These are phyloP conservation scores for Neurospora sp. DNA, from an alignment of 2,329 filamentous ascomycete species.

Conservation along the genomic window DNA sequence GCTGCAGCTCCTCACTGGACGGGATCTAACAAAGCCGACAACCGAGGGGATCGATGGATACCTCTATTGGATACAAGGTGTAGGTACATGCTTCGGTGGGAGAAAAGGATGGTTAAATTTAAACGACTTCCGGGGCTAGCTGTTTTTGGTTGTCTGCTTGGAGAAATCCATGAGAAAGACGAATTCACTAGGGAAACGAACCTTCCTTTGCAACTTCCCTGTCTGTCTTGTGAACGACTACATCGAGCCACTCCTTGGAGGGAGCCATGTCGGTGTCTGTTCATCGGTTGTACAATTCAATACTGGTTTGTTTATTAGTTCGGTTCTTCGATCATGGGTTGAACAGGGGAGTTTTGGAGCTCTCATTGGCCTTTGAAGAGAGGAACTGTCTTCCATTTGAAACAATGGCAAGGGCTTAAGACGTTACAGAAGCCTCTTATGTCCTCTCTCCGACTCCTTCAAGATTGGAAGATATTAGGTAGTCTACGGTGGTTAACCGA, in stretches of 20 bases:
- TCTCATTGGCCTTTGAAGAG: too few species aligned
- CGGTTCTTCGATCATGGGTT: too few species aligned
- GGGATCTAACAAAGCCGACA: not conserved
- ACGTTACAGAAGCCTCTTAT: too few species aligned
- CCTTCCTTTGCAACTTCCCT: not conserved
- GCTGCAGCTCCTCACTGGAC: not conserved
- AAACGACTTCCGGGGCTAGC: not conserved
- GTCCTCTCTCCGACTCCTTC: too few species aligned
- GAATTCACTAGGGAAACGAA: not conserved
- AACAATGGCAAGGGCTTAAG: not conserved
- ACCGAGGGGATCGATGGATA: not conserved
- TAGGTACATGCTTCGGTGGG: not conserved
- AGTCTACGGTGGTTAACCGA: too few species aligned
- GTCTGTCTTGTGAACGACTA: not conserved
- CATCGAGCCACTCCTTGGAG: not conserved
- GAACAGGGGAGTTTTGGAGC: too few species aligned
- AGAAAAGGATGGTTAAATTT: not conserved
- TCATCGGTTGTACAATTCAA: not conserved
- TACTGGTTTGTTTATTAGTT: too few species aligned
- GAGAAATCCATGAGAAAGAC: not conserved
- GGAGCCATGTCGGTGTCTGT: not conserved
- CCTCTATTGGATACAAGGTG: not conserved
- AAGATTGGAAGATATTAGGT: too few species aligned
- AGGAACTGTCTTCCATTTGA: too few species aligned
- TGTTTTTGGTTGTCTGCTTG: not conserved